These are phyloP conservation scores for Candida succiphila DNA, from an alignment of 805 yeast species.

Conservation along the genomic window DNA sequence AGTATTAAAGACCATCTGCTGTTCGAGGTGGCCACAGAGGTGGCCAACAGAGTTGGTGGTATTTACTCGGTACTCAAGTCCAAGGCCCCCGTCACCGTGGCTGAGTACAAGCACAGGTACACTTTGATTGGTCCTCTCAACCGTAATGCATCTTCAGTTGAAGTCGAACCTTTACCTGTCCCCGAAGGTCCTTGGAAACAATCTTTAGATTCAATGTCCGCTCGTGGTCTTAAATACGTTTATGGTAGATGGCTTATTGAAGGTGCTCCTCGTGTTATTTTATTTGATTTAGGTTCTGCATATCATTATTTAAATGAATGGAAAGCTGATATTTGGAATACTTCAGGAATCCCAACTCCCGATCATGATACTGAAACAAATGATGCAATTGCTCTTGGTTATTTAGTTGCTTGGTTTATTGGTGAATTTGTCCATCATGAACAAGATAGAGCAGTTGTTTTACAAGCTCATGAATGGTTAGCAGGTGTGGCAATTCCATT, in stretches of 20 bases:
- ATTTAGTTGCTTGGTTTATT: constrained; percentile 91
- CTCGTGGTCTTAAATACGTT: constrained; percentile 71
- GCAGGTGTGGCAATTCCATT: constrained; percentile 94
- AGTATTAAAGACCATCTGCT: constrained; percentile 81
- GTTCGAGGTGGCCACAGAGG: constrained; percentile 95
- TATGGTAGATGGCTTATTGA: constrained; percentile 97
- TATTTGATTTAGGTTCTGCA: constrained; percentile 81
- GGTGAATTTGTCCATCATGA: constrained; percentile 89
- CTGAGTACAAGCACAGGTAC: constrained; percentile 84
- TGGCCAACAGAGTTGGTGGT: constrained; percentile 96
- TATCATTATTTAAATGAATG: constrained; percentile 68
- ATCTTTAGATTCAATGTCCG: constrained; percentile 68
- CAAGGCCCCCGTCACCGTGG: constrained; percentile 92
- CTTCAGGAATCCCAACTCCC: constrained; percentile 91
- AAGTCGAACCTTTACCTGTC: constrained; percentile 63
- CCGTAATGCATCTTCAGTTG: constrained; percentile 62
- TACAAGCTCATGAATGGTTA: constrained; percentile 97
- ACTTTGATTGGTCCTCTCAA: constrained; percentile 82
- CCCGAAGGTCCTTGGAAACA: constrained; percentile 38
- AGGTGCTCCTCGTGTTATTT: constrained; percentile 89
- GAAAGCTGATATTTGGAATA: constrained; percentile 88
- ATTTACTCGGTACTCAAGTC: constrained; percentile 94
- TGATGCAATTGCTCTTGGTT: constrained; percentile 88
- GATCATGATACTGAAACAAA: constrained; percentile 80
- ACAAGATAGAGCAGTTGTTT: constrained; percentile 77